phyloP scores from a whole-genome alignment of 1,284 basidiomycete species.

The Mycosarcoma maydis region DNA sequence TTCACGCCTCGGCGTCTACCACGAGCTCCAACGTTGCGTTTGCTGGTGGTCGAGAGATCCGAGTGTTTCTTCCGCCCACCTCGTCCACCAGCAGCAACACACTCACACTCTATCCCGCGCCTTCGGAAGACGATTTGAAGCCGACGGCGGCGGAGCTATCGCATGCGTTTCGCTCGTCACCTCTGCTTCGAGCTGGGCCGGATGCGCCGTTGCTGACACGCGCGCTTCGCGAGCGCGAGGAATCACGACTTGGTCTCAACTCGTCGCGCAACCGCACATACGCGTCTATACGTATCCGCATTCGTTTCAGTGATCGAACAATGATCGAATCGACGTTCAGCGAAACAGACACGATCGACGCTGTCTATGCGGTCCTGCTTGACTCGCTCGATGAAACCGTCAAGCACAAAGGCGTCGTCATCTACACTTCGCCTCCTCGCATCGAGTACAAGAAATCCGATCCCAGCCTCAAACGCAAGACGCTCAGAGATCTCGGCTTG shows the following conservation, averaged over 20 bases:
- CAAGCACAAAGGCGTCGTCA: constrained; percentile 78
- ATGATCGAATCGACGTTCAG: constrained; percentile 82
- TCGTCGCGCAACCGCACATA: constrained; percentile 75
- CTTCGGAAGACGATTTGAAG: constrained; percentile 68
- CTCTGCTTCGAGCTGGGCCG: constrained; percentile 75
- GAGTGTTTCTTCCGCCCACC: constrained; percentile 24
- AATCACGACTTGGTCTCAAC: constrained; percentile 70
- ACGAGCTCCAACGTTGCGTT: no score
- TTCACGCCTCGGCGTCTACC: neutral
- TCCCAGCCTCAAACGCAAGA: constrained; percentile 75
- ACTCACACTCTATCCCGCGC: neutral
- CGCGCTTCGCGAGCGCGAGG: constrained; percentile 75
- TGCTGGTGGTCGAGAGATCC: neutral
- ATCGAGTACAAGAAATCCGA: constrained; percentile 83
- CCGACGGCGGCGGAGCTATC: constrained; percentile 80
- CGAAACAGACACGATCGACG: constrained; percentile 78
- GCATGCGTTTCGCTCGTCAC: constrained; percentile 74
- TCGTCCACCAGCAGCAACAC: no score
- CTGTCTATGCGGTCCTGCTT: constrained; percentile 84
- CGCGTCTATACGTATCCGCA: constrained; percentile 82
- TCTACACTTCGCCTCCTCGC: constrained; percentile 83
- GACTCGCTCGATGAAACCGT: constrained; percentile 77
- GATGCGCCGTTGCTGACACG: constrained; percentile 81
- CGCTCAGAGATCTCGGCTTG: constrained; percentile 77
- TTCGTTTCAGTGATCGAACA: constrained; percentile 81